Evolutionary conservation across 768 basidiomycete species (phyloP), one percentile per base, ranked within the genome.

Genomic region (Panaeolus papilionaceus): DNA sequence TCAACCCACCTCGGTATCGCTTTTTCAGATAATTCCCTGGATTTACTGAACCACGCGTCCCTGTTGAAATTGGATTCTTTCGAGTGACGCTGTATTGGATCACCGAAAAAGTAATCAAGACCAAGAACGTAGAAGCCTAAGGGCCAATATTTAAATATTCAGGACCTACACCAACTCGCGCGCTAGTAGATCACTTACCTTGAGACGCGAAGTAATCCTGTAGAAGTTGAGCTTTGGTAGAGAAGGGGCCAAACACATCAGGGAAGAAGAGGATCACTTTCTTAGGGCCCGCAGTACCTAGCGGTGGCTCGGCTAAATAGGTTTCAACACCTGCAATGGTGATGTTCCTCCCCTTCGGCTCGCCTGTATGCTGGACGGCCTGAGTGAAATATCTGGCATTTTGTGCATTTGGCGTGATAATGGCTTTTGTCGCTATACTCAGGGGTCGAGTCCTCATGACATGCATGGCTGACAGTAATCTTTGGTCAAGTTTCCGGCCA

Each of bases 201-300:
- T 85, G 79, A 8, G 84, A 78, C 0, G 90, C 89, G 68, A 86
- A 89, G 71, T 85, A 91, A 73, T 92, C 89, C 72, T 89, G 87
- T 4, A 91, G 65, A 23, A 89, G 78, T 75, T 88, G 79, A 58
- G 82, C 84, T 74, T 90, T 90, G 69, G 84, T 64, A 71, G 79
- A 88, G 67, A 89, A 82, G 2, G 89, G 85, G 0, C 90, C 85
- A 70, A 79, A 89, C 1, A 90, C 82, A 69, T 91, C 89, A 0
- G 88, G 70, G 68, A 88, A 84, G 79, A 81, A 91, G 23, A 91
- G 74, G 16, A 91, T 74, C 64, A 91, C 78, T 64, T 83, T 86
- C 67, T 80, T 81, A 8, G 70, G 69, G 18, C 67, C 68, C 38
- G 42, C 42, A 1, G 83, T 82, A 44, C 81, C 78, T 2, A 83